These are phyloP conservation scores for Powellomyces hirtus DNA, from an alignment of 192 early-diverging fungal species.

Conservation along the genomic window DNA sequence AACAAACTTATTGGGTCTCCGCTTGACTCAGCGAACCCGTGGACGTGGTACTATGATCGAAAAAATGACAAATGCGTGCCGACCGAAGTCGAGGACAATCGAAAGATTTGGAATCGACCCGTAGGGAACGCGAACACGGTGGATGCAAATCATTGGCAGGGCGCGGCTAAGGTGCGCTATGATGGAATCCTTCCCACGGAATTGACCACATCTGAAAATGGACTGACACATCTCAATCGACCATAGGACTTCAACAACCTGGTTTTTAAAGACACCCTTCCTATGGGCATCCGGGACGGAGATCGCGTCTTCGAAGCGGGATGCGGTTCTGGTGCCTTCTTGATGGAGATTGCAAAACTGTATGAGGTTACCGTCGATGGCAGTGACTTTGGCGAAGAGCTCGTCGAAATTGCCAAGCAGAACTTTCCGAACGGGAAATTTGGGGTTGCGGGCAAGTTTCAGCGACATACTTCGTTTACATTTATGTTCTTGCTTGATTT, in stretches of 20 bases:
- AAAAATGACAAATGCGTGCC: neutral
- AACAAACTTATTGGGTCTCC: neutral
- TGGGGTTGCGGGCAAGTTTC: neutral
- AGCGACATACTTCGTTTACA: neutral
- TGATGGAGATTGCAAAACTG: neutral
- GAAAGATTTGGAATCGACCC: neutral
- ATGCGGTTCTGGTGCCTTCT: neutral
- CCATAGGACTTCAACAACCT: conserved; percentile 2
- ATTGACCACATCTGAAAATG: too few species aligned
- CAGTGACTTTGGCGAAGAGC: conserved; percentile 1
- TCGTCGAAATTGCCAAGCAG: neutral
- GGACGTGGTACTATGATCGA: neutral
- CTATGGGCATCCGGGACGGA: conserved; percentile 9
- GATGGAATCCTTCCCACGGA: too few species aligned
- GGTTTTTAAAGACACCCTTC: conserved; percentile 1
- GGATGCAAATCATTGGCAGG: too few species aligned
- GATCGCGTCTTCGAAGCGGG: conserved; percentile 1
- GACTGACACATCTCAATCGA: too few species aligned
- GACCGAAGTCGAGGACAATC: conserved; percentile 3
- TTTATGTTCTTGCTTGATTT: neutral
- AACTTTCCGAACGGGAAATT: neutral
- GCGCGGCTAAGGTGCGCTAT: too few species aligned
- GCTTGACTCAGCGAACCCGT: neutral
- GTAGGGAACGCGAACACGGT: neutral
- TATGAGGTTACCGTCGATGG: neutral